Evolutionary conservation across 495 filamentous ascomycete species (phyloP).

Genomic region (Astrothelium subdiscretum): DNA sequence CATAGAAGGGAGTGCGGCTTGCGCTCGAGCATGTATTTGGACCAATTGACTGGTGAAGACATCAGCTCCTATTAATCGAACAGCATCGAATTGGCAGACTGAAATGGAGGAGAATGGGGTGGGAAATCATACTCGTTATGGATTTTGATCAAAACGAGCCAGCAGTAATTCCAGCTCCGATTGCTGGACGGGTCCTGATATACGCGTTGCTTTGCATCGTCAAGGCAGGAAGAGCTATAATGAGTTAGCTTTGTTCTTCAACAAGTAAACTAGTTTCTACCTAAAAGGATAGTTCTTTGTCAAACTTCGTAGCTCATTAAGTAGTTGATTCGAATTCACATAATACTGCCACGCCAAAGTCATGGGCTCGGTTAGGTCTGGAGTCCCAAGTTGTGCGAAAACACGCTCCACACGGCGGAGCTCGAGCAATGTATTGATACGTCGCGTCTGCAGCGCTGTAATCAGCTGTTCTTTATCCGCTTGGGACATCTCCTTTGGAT

Average conservation of each 20-base stretch:
- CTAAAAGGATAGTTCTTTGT: slow-evolving; percentile 60
- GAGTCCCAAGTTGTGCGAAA: slow-evolving; percentile 40
- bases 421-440: slow-evolving; percentile 62
- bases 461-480: slow-evolving; percentile 40
- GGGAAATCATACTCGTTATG: slow-evolving; percentile 46
- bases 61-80: not conserved
- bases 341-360: slow-evolving; percentile 60
- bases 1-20: slow-evolving; percentile 56
- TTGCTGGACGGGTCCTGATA: slow-evolving; percentile 51
- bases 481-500: slow-evolving; percentile 18
- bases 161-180: slow-evolving; percentile 67
- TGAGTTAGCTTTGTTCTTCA: not conserved
- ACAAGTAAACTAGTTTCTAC: slow-evolving; percentile 6
- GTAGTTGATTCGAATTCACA: slow-evolving; percentile 59
- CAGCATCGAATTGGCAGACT: not conserved
- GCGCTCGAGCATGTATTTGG: slow-evolving; percentile 43
- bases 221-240: slow-evolving; percentile 48
- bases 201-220: slow-evolving; percentile 56
- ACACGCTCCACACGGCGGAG: slow-evolving; percentile 62
- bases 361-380: slow-evolving; percentile 54
- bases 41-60: slow-evolving; percentile 43
- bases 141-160: slow-evolving; percentile 61
- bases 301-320: slow-evolving; percentile 58
- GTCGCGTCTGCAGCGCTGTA: slow-evolving; percentile 45
- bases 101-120: not conserved